Conservation (phyloP, 305 asterid genomes). For the Coffea humblotiana region DNA sequence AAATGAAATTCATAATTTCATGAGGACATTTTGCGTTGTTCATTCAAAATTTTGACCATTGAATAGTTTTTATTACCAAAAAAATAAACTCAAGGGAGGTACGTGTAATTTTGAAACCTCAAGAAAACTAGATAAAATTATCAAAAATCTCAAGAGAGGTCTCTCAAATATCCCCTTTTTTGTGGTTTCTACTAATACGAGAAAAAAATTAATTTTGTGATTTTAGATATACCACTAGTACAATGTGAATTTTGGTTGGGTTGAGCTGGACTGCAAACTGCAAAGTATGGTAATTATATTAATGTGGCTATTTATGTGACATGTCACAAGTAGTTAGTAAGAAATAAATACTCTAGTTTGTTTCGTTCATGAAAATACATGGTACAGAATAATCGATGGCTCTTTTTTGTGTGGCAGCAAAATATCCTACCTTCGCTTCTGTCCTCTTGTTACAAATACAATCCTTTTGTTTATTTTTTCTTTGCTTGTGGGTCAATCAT, state of each 20-base stretch:
- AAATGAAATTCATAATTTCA: too few species aligned
- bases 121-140: too few species aligned
- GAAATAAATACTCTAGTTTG: neutral
- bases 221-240: neutral
- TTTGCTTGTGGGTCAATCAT: too few species aligned
- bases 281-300: neutral
- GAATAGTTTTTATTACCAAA: too few species aligned
- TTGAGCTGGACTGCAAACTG: constrained; percentile 6
- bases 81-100: too few species aligned
- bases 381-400: neutral
- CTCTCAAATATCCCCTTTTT: too few species aligned
- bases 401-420: neutral
- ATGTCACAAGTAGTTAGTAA: neutral
- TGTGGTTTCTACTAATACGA: too few species aligned
- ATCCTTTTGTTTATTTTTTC: neutral
- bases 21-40: too few species aligned
- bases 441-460: neutral
- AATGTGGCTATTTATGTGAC: neutral
- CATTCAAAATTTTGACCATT: too few species aligned
- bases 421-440: neutral
- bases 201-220: neutral
- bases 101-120: too few species aligned
- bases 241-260: neutral
- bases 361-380: neutral
- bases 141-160: too few species aligned